Conservation (phyloP, 345 rosid genomes). For the Ceriops zippeliana region DNA sequence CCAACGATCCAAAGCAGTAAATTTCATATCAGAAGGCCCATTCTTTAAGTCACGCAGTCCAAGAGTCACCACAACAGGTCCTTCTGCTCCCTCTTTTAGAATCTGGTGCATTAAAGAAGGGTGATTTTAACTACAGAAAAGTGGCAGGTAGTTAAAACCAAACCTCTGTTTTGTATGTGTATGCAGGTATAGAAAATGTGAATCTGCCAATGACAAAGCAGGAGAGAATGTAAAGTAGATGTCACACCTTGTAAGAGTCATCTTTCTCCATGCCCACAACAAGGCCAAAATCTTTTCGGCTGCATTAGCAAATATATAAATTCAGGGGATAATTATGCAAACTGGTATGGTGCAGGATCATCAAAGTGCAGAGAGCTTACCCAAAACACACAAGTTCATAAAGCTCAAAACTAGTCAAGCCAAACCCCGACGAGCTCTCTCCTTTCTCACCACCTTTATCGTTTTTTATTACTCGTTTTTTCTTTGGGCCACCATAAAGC, state of each 20-base stretch:
- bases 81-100: constrained; percentile 71
- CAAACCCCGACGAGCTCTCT: constrained; percentile 56
- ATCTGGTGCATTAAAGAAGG: constrained; percentile 37
- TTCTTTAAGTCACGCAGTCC: constrained; percentile 47
- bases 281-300: constrained; percentile 89
- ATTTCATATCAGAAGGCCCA: constrained; percentile 67
- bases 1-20: constrained; percentile 67
- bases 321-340: constrained; percentile 13
- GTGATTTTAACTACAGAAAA: neutral
- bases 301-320: constrained; percentile 37
- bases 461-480: constrained; percentile 38
- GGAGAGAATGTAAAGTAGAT: constrained; percentile 14
- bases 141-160: neutral
- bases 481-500: constrained; percentile 75
- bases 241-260: constrained; percentile 65
- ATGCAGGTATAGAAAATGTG: no score
- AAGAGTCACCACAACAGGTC: constrained; percentile 53
- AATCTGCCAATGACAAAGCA: constrained; percentile 13
- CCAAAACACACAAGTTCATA: constrained; percentile 73
- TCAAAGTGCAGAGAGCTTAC: constrained; percentile 39
- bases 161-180: no score
- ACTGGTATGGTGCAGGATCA: constrained; percentile 9
- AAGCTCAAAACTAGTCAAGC: constrained; percentile 43
- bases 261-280: constrained; percentile 84
- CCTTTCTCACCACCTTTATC: constrained; percentile 64